phyloP scores from a whole-genome alignment of 768 basidiomycete species.

The Suillus fuscotomentosus region DNA sequence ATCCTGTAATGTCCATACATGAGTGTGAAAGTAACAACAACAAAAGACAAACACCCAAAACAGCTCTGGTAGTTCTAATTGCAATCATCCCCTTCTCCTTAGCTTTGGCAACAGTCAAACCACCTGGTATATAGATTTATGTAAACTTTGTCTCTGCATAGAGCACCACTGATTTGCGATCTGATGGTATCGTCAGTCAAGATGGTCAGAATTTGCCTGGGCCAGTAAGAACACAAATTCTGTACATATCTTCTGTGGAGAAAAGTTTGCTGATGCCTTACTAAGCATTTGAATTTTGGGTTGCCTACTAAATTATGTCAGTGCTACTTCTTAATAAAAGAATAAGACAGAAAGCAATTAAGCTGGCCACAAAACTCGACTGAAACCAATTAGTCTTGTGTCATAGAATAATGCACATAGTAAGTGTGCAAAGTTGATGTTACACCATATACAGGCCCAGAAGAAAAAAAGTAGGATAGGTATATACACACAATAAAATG shows the following conservation, averaged over 20 bases:
- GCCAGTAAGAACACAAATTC: no score
- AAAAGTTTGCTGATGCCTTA: no score
- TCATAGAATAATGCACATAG: slow-evolving; percentile 32
- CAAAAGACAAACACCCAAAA: no score
- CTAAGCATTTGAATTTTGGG: no score
- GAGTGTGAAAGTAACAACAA: no score
- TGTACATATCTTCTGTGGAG: no score
- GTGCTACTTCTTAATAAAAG: no score
- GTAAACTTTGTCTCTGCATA: not conserved
- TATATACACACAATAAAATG: no score
- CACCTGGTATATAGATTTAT: not conserved
- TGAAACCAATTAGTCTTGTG: slow-evolving; percentile 31
- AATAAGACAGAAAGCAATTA: no score
- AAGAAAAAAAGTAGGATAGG: slow-evolving; percentile 11
- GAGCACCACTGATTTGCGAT: not conserved
- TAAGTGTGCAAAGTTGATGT: slow-evolving; percentile 30
- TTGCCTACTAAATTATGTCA: no score
- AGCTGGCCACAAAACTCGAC: slow-evolving; percentile 27
- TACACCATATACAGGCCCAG: slow-evolving; percentile 31
- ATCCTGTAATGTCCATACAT: no score
- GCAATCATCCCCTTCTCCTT: not conserved
- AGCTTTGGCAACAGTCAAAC: not conserved
- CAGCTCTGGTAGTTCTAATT: not conserved
- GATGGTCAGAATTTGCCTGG: no score
- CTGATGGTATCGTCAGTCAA: not conserved